phyloP scores from a whole-genome alignment of 73 alveolate genomes.

The Effrenium voratum region DNA sequence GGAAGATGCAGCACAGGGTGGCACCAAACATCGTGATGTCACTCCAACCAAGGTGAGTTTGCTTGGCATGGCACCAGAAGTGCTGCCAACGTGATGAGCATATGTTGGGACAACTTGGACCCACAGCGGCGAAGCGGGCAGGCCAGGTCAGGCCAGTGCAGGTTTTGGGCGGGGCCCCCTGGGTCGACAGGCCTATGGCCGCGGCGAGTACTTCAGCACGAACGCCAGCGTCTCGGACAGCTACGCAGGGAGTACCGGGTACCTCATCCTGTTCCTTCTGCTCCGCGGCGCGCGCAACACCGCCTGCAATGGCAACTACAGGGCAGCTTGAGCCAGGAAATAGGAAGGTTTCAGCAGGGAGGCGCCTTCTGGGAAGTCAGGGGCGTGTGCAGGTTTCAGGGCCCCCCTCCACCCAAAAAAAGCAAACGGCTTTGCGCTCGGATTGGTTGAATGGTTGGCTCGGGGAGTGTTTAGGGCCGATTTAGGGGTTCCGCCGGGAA shows the following conservation, averaged over 20 bases:
- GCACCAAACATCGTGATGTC: neutral
- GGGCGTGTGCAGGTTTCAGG: too few species aligned
- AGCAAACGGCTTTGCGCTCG: too few species aligned
- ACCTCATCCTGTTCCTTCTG: conserved; percentile 5
- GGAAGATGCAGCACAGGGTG: neutral
- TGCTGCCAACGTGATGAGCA: conserved; percentile 1
- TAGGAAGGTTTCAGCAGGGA: too few species aligned
- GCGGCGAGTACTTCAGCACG: conserved; percentile 29
- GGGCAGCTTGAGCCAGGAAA: neutral
- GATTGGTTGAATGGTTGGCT: too few species aligned
- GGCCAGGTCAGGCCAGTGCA: too few species aligned
- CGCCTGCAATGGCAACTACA: neutral
- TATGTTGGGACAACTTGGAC: conserved; percentile 5
- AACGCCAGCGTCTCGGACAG: neutral
- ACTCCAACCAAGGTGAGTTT: neutral
- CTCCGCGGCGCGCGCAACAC: conserved; percentile 4
- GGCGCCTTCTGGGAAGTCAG: too few species aligned
- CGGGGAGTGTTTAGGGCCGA: too few species aligned
- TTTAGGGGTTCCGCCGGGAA: too few species aligned
- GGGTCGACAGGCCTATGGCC: conserved; percentile 21
- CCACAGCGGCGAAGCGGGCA: conserved; percentile 7
- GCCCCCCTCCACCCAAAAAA: too few species aligned
- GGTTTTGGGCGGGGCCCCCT: too few species aligned
- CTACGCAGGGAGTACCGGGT: conserved; percentile 13
- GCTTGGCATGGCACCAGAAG: conserved; percentile 45